phyloP scores from a whole-genome alignment of 1,284 basidiomycete species.

The Trichosporon faecale region DNA sequence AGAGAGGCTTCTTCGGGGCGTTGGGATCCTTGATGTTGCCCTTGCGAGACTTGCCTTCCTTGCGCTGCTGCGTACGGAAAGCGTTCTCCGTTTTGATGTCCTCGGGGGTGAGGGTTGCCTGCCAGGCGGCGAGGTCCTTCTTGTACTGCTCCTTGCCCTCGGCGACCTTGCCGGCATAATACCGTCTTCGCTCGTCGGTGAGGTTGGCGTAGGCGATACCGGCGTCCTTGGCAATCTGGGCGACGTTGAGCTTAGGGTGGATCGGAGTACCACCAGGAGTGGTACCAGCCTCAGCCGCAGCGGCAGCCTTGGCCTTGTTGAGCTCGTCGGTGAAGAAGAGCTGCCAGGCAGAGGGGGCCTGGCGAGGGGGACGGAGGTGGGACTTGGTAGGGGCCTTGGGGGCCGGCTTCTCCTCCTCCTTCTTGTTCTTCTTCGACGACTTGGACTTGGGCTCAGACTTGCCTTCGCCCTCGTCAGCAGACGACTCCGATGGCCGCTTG shows the following conservation, averaged over 20 bases:
- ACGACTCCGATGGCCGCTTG: constrained; percentile 35
- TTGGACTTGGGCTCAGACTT: constrained; percentile 41
- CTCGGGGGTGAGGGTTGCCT: constrained; percentile 84
- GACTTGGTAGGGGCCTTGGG: constrained; percentile 53
- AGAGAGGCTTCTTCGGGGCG: constrained; percentile 91
- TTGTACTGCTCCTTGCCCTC: constrained; percentile 76
- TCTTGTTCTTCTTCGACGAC: constrained; percentile 37
- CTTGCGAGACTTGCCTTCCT: constrained; percentile 87
- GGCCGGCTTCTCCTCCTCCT: constrained; percentile 36
- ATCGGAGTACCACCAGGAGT: constrained; percentile 54
- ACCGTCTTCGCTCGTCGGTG: constrained; percentile 75
- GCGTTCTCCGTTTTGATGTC: constrained; percentile 92
- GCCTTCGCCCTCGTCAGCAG: constrained; percentile 22
- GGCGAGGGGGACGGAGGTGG: constrained; percentile 77
- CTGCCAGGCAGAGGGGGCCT: constrained; percentile 94
- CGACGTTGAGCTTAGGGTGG: constrained; percentile 80
- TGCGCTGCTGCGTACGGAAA: constrained; percentile 85
- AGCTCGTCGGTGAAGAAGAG: constrained; percentile 96
- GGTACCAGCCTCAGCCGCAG: constrained; percentile 60
- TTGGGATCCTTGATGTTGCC: constrained; percentile 96
- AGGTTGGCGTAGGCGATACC: constrained; percentile 83
- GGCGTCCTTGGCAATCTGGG: constrained; percentile 91
- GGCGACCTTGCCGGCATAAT: constrained; percentile 76
- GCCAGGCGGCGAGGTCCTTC: constrained; percentile 76
- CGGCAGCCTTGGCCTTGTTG: constrained; percentile 71